phyloP scores from a whole-genome alignment of 2,329 filamentous ascomycete genomes.

The Aaosphaeria arxii region DNA sequence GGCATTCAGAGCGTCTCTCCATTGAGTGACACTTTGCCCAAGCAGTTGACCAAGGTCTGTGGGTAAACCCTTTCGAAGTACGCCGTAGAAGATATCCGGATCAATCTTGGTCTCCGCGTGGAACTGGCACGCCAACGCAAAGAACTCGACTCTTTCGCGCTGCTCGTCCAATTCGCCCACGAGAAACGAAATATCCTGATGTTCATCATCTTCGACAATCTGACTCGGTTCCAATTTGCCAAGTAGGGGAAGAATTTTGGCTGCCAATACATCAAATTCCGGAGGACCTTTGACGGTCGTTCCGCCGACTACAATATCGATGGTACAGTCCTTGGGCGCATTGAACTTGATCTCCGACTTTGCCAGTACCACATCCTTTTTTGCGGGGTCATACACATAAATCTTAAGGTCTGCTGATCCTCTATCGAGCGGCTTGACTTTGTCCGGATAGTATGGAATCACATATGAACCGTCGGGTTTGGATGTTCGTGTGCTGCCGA shows the following conservation, averaged over 20 bases:
- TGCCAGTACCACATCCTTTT: neutral
- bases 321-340: neutral
- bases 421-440: neutral
- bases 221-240: neutral
- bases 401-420: neutral
- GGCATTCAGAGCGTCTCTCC: neutral
- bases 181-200: neutral
- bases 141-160: neutral
- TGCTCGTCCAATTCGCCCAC: neutral
- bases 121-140: neutral
- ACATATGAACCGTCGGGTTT: neutral
- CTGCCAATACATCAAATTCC: neutral
- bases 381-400: neutral
- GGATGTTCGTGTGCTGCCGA: neutral
- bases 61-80: neutral
- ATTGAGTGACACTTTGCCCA: neutral
- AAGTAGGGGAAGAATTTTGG: neutral
- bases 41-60: neutral
- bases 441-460: neutral
- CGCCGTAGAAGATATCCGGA: neutral
- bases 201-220: neutral
- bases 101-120: neutral
- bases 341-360: neutral
- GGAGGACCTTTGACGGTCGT: neutral
- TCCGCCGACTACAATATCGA: neutral